Base-by-base conservation (phyloP, 2,329 filamentous ascomycete genomes). In the Fusarium incarnatum region DNA sequence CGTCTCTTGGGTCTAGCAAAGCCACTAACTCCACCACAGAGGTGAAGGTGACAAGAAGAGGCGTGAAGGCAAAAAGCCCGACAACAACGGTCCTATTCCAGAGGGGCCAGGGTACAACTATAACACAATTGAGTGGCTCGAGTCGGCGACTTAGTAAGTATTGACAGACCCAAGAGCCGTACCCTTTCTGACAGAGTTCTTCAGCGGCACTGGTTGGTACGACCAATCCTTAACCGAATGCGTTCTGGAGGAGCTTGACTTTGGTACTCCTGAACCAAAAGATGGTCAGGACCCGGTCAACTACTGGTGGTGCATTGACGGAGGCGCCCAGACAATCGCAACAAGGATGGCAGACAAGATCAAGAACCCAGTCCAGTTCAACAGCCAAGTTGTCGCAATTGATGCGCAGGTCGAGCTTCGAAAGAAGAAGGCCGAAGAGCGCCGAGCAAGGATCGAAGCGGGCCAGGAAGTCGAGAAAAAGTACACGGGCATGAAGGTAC, bases 91-190 rank as follows among this genome's bases (percentile, higher is more conserved):
- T 1, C 34, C 37, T 11, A 42, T 64, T 4, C 60, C 67, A 7
- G 4, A 37, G 0, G 68, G 65, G 0, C 59, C 59, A 3, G 53
- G 42, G 0, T 70, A 27, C 42, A 74, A 73, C 44, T 73, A 60
- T 32, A 70, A 73, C 56, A 74, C 68, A 0, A 74, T 74, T 8
- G 60, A 74, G 13, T 74, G 72, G 72, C 37, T 72, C 3, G 72
- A 74, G 45, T 68, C 72, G 4, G 58, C 49, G 9, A 74, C 59
- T 5, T 69, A 59, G 72, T 71, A 32, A 65, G 71, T 22, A 22
- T 5, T 22, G 22, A 22, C 22, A 22, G 22, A 22, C 22, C 5
- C 22, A 22, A 5, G 3, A 22, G 3, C 22, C 3, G 22, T 5
- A 22, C 22, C 22, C 22, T 22, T 22, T 22, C 22, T 22, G 5